A percentile compares a stretch with the other conserved stretches of the same genome.
Conservation (phyloP, 179 eudicot species). For the Beta corolliflora region DNA sequence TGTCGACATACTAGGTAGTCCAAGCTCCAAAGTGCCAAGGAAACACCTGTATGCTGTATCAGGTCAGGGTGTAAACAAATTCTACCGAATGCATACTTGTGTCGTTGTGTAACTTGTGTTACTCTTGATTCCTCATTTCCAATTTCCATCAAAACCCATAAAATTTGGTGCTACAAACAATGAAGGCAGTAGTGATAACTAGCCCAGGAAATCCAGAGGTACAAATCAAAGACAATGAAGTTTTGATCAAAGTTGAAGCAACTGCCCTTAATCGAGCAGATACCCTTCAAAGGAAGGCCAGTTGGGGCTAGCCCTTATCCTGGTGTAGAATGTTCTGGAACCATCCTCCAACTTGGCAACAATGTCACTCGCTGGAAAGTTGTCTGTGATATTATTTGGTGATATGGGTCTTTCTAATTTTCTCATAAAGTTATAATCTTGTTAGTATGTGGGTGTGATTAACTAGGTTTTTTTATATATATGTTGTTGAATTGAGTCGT, state of each 20-base stretch:
- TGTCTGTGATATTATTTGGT: slow-evolving; percentile 29
- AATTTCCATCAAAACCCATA: background rate
- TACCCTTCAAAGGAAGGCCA: slow-evolving; percentile 77
- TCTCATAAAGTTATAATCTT: background rate
- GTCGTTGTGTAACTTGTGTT: no score
- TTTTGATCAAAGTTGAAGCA: slow-evolving; percentile 68
- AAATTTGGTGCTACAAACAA: background rate
- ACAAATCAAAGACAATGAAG: slow-evolving; percentile 57
- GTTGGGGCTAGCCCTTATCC: slow-evolving; percentile 68
- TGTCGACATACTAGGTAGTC: no score
- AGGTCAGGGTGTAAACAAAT: no score
- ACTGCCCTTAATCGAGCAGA: slow-evolving; percentile 91
- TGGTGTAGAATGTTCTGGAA: slow-evolving; percentile 93
- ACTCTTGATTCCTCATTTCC: background rate
- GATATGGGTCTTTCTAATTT: background rate
- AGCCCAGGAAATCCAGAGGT: slow-evolving; percentile 77
- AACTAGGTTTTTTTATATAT: background rate
- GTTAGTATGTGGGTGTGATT: background rate
- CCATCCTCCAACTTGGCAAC: slow-evolving; percentile 55
- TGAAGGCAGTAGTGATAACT: slow-evolving; percentile 91
- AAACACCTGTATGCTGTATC: background rate
- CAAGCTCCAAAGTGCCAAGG: background rate
- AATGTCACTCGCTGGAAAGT: slow-evolving; percentile 75
- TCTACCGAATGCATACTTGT: no score
- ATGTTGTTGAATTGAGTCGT: background rate